Conservation (phyloP, 2,329 filamentous ascomycete genomes). For the Alternaria sp. region DNA sequence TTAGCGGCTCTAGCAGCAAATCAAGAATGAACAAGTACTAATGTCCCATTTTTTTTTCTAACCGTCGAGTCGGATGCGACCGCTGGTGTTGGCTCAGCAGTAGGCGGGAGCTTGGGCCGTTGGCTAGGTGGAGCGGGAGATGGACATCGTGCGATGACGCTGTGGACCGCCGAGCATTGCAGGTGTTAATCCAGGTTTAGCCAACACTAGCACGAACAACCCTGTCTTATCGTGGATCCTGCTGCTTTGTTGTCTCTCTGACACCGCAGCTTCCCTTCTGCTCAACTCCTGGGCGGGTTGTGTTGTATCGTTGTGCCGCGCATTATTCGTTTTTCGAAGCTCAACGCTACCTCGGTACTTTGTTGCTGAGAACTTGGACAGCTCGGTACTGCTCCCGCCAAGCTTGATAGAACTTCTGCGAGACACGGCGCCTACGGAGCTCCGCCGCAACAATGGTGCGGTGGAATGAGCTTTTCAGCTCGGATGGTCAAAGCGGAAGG, state of each 20-base stretch:
- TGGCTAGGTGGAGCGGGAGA: slow-evolving; percentile 7
- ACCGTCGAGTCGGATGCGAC: background rate
- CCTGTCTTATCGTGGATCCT: slow-evolving; percentile 7
- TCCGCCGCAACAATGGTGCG: slow-evolving; percentile 44
- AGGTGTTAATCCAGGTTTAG: slow-evolving; percentile 22
- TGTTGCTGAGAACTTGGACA: background rate
- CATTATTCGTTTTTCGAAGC: slow-evolving; percentile 1
- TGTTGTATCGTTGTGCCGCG: background rate
- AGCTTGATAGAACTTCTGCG: slow-evolving; percentile 4
- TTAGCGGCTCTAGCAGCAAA: slow-evolving; percentile 1
- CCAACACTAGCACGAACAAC: slow-evolving; percentile 19
- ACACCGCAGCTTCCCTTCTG: background rate
- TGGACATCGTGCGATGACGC: slow-evolving; percentile 24
- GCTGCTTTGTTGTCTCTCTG: slow-evolving; percentile 13
- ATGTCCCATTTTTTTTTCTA: background rate
- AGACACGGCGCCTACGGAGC: slow-evolving; percentile 2
- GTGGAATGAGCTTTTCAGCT: slow-evolving; percentile 51
- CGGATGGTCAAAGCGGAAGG: slow-evolving; percentile 50
- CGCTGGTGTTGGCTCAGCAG: slow-evolving; percentile 4
- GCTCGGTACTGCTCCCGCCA: slow-evolving; percentile 1
- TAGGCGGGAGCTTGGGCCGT: slow-evolving; percentile 23
- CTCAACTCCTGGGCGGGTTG: background rate
- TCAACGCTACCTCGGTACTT: slow-evolving; percentile 1
- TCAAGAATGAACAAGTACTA: slow-evolving; percentile 2
- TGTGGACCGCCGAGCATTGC: slow-evolving; percentile 11